Conservation (phyloP, 1,284 basidiomycete species). For the Pholiota adiposa region DNA sequence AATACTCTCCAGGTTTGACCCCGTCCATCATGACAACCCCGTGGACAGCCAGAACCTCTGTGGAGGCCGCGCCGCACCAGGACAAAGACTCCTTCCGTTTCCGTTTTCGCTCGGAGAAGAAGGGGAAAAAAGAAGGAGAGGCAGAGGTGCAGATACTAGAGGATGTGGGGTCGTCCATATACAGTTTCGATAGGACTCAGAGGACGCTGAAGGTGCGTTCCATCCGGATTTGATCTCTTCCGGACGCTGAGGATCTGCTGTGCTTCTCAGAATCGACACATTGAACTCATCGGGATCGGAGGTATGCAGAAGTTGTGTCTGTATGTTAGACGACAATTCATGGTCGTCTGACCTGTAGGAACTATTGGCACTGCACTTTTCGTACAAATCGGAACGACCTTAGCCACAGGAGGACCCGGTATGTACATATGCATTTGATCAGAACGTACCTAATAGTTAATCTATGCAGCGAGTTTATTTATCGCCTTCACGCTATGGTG, state of each 20-base stretch:
- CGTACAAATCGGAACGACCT: slow-evolving; percentile 47
- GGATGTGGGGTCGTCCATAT: background rate
- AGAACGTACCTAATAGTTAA: background rate
- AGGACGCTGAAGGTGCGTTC: slow-evolving; percentile 25
- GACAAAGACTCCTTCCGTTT: slow-evolving; percentile 4
- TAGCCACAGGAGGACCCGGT: slow-evolving; percentile 52
- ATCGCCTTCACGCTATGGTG: slow-evolving; percentile 51
- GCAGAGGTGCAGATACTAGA: slow-evolving; percentile 4
- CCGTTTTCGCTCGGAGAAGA: slow-evolving; percentile 16
- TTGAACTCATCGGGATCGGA: slow-evolving; percentile 54
- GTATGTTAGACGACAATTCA: background rate
- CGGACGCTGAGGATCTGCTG: background rate
- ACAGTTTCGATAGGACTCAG: slow-evolving; percentile 19
- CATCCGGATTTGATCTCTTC: background rate
- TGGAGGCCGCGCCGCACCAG: background rate
- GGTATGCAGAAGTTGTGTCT: slow-evolving; percentile 27
- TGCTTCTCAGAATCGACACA: slow-evolving; percentile 47
- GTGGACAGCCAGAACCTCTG: background rate
- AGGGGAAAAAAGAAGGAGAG: slow-evolving; percentile 12
- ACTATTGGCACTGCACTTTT: slow-evolving; percentile 53
- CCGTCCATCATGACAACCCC: background rate
- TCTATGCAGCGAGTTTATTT: slow-evolving; percentile 43
- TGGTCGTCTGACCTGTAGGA: slow-evolving; percentile 27
- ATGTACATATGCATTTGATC: slow-evolving; percentile 15
- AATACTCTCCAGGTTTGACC: background rate